Percentiles rank a stretch among this genome's conserved stretches.
Conservation (phyloP, 331 rosid genomes). For the Rosa hybrid region DNA sequence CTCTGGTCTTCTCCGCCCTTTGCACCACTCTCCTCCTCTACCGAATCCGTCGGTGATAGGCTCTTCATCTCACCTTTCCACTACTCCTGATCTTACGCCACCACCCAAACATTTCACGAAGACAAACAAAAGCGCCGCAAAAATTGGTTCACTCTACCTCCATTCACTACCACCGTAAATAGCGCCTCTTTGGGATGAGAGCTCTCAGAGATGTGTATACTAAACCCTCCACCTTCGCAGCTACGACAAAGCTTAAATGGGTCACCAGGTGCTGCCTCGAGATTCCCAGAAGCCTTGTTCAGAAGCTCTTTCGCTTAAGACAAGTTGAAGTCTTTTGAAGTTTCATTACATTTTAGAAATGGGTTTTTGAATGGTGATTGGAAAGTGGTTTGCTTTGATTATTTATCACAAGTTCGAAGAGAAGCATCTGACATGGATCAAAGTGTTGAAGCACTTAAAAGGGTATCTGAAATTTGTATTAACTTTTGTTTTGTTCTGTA, state of each 20-base stretch:
- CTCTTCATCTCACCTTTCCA: conserved; percentile 13
- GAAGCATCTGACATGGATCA: too few species aligned
- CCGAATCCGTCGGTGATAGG: background rate
- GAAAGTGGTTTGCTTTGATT: too few species aligned
- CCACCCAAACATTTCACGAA: conserved; percentile 19
- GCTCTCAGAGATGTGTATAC: conserved; percentile 9
- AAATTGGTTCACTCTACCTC: conserved; percentile 70
- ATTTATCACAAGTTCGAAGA: too few species aligned
- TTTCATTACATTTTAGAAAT: too few species aligned
- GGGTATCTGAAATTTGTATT: too few species aligned
- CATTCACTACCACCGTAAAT: conserved; percentile 39
- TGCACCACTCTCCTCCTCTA: background rate
- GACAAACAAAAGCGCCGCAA: conserved; percentile 6
- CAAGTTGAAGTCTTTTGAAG: too few species aligned
- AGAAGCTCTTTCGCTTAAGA: too few species aligned
- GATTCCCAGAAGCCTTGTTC: too few species aligned
- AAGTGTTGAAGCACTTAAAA: too few species aligned
- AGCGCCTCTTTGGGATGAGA: conserved; percentile 23
- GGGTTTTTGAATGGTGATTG: too few species aligned
- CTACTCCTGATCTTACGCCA: conserved; percentile 17
- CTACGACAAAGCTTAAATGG: conserved; percentile 41
- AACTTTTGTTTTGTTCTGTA: background rate
- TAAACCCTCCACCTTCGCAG: conserved; percentile 20
- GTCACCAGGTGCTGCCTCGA: too few species aligned
- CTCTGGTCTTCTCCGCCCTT: conserved; percentile 6